These are phyloP conservation scores for Populus tremula DNA, from an alignment of 345 rosid genomes.

Conservation along the genomic window DNA sequence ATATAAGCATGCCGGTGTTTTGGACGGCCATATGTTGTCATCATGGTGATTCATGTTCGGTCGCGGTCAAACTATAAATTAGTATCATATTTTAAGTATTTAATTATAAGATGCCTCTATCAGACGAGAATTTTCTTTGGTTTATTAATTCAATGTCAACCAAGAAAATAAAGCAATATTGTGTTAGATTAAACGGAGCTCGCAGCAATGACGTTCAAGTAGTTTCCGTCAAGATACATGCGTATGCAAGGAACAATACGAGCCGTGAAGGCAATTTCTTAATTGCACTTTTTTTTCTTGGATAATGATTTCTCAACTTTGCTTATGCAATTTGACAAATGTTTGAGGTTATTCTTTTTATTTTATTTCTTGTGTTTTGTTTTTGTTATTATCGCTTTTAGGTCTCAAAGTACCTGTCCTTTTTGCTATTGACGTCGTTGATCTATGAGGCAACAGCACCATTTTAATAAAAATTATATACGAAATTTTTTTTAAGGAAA, in stretches of 20 bases:
- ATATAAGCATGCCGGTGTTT: slow-evolving; percentile 19
- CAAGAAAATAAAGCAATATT: background rate
- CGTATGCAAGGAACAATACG: slow-evolving; percentile 1
- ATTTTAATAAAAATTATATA: background rate
- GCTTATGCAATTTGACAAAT: background rate
- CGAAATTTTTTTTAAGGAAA: background rate
- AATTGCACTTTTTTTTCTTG: background rate
- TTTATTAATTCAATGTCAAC: background rate
- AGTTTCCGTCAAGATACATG: slow-evolving; percentile 24
- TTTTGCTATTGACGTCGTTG: slow-evolving; percentile 7
- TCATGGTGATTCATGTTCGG: slow-evolving; percentile 5
- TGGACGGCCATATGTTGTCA: slow-evolving; percentile 30
- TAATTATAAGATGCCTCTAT: background rate
- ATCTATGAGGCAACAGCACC: slow-evolving; percentile 6
- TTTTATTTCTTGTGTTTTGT: background rate
- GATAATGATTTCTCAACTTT: background rate
- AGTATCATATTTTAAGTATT: background rate
- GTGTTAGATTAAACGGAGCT: slow-evolving; percentile 47
- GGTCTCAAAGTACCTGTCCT: background rate
- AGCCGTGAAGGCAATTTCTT: background rate
- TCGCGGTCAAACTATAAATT: slow-evolving; percentile 2
- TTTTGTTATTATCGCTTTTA: background rate
- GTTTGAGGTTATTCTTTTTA: background rate
- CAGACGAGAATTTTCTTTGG: background rate
- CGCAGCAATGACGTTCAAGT: slow-evolving; percentile 37